Evolutionary conservation across 2,329 filamentous ascomycete genomes (phyloP), one percentile per base, ranked within the genome.

Genomic region (Talaromyces funiculosus): DNA sequence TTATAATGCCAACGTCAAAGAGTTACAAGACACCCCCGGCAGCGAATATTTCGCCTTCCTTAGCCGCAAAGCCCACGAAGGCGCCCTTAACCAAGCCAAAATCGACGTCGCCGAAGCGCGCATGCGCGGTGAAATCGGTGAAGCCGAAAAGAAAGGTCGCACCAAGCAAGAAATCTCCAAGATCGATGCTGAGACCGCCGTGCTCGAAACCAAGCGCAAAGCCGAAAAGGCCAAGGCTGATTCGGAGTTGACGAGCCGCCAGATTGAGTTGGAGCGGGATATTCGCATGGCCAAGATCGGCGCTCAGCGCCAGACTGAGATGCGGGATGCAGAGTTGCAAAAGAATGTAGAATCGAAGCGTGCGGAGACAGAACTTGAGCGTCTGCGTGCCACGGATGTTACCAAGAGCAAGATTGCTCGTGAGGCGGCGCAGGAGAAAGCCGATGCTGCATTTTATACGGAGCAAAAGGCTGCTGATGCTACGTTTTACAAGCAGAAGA

Each of bases 131-230:
- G 87, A 78, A 61, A 76, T 78, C 31, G 76, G 76, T 61, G 90
- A 94, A 73, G 86, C 90, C 24, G 82, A 91, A 72, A 88, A 90
- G 68, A 84, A 86, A 69, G 90, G 90, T 64, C 83, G 90, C 68
- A 89, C 92, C 64, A 91, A 94, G 72, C 89, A 92, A 59, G 88
- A 92, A 69, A 89, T 95, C 43, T 90, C 90, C 67, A 93, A 92
- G 79, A 95, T 95, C 76, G 85, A 92, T 73, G 90, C 90, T 65
- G 86, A 90, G 67, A 95, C 90, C 0, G 90, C 90, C 1, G 89
- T 94, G 1, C 83, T 90, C 63, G 91, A 93, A 78, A 94, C 90
- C 0, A 86, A 93, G 71, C 86, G 90, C 54, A 91, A 93, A 71
- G 87, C 88, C 49, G 90, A 94, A 76, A 90, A 90, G 63, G 89